A percentile compares a stretch with the other conserved stretches of the same genome.
phyloP scores from a whole-genome alignment of 495 filamentous ascomycete species.

The Penicillium lividum region DNA sequence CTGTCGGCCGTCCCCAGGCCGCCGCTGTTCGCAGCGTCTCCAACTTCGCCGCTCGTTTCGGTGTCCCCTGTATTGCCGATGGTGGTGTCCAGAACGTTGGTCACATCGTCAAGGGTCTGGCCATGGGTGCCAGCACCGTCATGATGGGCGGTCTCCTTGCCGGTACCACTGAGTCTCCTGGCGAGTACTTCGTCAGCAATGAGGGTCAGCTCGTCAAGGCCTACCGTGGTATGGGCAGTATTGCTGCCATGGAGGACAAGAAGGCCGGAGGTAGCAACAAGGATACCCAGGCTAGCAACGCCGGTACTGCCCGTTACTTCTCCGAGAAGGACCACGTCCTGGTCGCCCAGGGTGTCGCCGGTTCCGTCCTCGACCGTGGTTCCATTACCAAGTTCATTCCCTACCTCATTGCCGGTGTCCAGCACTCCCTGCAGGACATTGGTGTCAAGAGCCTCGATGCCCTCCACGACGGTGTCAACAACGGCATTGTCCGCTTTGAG shows the following conservation, averaged over 20 bases:
- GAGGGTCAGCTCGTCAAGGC: slow-evolving; percentile 98
- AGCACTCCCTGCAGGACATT: slow-evolving; percentile 96
- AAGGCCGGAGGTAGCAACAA: slow-evolving; percentile 70
- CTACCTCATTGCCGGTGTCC: slow-evolving; percentile 90
- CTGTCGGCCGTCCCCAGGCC: slow-evolving; percentile 93
- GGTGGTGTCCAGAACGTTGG: slow-evolving; percentile 98
- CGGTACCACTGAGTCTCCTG: slow-evolving; percentile 95
- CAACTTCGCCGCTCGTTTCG: slow-evolving; percentile 85
- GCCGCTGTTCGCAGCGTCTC: slow-evolving; percentile 87
- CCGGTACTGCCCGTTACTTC: slow-evolving; percentile 97
- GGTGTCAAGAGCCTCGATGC: slow-evolving; percentile 75
- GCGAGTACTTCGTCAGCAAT: slow-evolving; percentile 90
- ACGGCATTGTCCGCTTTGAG: slow-evolving; percentile 88
- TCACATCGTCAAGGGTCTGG: slow-evolving; percentile 97
- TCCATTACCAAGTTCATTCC: slow-evolving; percentile 93
- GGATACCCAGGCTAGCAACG: slow-evolving; percentile 84
- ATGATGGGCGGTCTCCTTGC: slow-evolving; percentile 99
- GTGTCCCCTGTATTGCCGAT: slow-evolving; percentile 96
- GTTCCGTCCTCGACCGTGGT: slow-evolving; percentile 70
- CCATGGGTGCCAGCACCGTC: slow-evolving; percentile 89
- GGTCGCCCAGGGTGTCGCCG: slow-evolving; percentile 94
- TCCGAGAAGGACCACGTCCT: slow-evolving; percentile 92
- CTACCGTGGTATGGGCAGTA: slow-evolving; percentile 97
- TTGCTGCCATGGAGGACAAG: slow-evolving; percentile 99
- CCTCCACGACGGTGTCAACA: slow-evolving; percentile 72